Conservation (phyloP, 257 asterid genomes). For the Ligustrum vulgare region DNA sequence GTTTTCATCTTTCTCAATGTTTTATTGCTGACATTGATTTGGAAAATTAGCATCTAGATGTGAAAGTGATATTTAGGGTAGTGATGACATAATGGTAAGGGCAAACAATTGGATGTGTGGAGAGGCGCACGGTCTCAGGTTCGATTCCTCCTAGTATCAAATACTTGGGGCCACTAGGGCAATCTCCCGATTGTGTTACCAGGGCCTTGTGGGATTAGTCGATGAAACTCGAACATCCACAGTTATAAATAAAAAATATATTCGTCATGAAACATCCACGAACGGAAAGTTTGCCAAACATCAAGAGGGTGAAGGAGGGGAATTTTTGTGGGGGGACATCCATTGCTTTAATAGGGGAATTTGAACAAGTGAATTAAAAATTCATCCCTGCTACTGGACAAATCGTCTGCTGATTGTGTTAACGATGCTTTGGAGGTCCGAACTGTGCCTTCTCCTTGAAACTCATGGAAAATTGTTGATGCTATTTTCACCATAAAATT, state of each 20-base stretch:
- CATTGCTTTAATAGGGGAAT: background rate
- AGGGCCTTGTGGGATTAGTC: too few species aligned
- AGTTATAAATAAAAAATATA: too few species aligned
- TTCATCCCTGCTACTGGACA: background rate
- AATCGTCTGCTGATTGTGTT: background rate
- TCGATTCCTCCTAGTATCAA: too few species aligned
- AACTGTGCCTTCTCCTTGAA: background rate
- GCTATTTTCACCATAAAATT: background rate
- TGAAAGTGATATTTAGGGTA: background rate
- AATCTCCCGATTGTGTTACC: too few species aligned
- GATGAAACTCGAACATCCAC: too few species aligned
- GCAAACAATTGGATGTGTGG: too few species aligned
- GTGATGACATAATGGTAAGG: background rate
- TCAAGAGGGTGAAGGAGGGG: background rate
- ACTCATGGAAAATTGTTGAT: background rate
- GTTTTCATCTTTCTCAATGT: background rate
- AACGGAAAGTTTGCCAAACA: background rate
- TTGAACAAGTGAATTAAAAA: background rate
- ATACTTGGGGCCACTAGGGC: too few species aligned
- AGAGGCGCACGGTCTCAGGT: too few species aligned
- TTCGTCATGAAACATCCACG: background rate
- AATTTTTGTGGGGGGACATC: background rate
- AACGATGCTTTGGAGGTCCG: background rate
- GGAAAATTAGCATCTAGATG: background rate
- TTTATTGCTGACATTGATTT: background rate